Base-by-base conservation (phyloP, 768 basidiomycete species). In the Roridomyces roridus region DNA sequence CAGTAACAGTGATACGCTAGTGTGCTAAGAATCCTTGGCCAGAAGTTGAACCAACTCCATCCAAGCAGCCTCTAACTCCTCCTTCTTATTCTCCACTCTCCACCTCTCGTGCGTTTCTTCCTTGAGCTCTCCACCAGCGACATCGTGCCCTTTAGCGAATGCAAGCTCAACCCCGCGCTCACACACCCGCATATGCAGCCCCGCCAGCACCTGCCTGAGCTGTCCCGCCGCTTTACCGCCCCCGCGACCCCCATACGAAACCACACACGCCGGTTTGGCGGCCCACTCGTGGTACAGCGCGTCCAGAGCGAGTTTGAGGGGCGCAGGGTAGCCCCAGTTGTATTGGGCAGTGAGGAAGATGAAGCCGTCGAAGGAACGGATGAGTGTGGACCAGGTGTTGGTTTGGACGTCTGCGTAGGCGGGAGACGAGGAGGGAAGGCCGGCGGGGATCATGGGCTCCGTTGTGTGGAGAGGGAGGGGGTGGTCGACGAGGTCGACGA, bases 281-380 rank as follows among this genome's bases (percentile, higher is more conserved):
- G 28, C 39, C 75, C 74, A 78, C 55, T 78, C 77, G 59, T 67
- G 55, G 65, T 69, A 77, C 23, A 78, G 65, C 42, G 74, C 73
- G 62, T 78, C 77, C 41, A 78, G 47, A 15, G 73, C 68, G 59
- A 74, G 74, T 64, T 78, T 78, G 45, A 78, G 64, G 39, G 68
- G 59, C 12, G 70, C 75, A 11, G 77, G 75, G 64, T 70, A 69
- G 4, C 70, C 67, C 64, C 74, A 72, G 65, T 78, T 78, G 66
- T 77, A 75, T 61, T 77, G 75, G 18, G 77, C 75, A 2, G 73
- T 65, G 56, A 78, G 46, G 54, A 78, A 59, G 46, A 77, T 61
- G 63, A 77, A 63, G 2, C 60, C 77, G 51, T 68, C 62, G 68
- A 62, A 70, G 5, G 55, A 57, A 40, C 63, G 42, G 42, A 73